Conservation (phyloP, 2,329 filamentous ascomycete genomes). For the Albophoma yamanashiensis region DNA sequence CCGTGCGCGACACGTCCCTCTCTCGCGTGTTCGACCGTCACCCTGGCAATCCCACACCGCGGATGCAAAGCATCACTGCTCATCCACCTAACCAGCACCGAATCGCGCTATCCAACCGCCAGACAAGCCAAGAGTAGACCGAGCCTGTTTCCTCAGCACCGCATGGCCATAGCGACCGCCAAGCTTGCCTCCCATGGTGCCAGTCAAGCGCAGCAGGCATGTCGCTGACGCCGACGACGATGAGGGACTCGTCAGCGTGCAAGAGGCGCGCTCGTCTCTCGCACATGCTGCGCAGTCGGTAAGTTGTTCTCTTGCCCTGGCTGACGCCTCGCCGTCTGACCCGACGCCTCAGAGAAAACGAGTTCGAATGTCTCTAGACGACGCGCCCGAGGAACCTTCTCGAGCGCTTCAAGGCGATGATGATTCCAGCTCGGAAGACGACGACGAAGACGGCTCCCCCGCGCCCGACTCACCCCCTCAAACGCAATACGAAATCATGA, state of each 20-base stretch:
- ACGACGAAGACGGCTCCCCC: conserved; percentile 17
- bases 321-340: conserved; percentile 3
- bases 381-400: conserved; percentile 6
- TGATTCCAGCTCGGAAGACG: conserved; percentile 17
- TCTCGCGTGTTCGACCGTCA: neutral
- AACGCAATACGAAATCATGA: conserved; percentile 51
- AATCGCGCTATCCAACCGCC: neutral
- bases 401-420: conserved; percentile 8
- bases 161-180: neutral
- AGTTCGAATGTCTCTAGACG: conserved; percentile 19
- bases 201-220: conserved; percentile 30
- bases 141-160: neutral
- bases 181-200: conserved; percentile 13
- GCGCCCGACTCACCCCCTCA: conserved; percentile 28
- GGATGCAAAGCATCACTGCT: neutral
- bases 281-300: conserved; percentile 17
- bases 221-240: conserved; percentile 14
- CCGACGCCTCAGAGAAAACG: conserved; percentile 18
- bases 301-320: neutral
- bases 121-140: neutral
- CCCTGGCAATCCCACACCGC: neutral
- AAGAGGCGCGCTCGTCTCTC: conserved; percentile 29
- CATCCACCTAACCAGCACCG: neutral
- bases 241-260: conserved; percentile 22
- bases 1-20: neutral